A percentile compares a stretch with the other conserved stretches of the same genome.
phyloP scores from a whole-genome alignment of 2,329 filamentous ascomycete genomes.

The Spiromastix sp. region DNA sequence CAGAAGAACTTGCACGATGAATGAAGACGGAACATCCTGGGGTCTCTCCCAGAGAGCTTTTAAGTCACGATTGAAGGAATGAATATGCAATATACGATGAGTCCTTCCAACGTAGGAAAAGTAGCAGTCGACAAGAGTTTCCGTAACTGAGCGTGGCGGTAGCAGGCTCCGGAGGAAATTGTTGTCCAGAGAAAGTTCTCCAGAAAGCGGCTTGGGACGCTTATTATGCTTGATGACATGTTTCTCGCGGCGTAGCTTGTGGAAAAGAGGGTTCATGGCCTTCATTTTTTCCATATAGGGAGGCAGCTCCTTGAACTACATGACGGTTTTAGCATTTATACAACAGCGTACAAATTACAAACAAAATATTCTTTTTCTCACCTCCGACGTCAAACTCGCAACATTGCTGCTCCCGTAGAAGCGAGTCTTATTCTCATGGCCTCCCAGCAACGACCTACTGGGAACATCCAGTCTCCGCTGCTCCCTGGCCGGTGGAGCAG shows the following conservation, averaged over 20 bases:
- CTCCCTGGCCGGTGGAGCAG: background rate
- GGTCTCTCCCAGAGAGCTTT: slow-evolving; percentile 25
- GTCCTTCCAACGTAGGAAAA: slow-evolving; percentile 30
- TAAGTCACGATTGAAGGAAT: slow-evolving; percentile 29
- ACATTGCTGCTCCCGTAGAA: slow-evolving; percentile 31
- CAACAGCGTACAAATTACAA: background rate
- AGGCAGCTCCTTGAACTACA: slow-evolving; percentile 28
- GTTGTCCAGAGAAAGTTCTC: slow-evolving; percentile 20
- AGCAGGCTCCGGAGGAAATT: slow-evolving; percentile 22
- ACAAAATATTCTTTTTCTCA: slow-evolving; percentile 9
- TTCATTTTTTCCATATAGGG: slow-evolving; percentile 29
- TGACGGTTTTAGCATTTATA: background rate
- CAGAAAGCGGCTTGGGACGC: slow-evolving; percentile 19
- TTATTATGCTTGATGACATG: slow-evolving; percentile 18
- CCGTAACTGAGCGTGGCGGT: slow-evolving; percentile 24
- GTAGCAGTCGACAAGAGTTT: slow-evolving; percentile 29
- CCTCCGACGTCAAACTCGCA: slow-evolving; percentile 30
- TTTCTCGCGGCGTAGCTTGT: slow-evolving; percentile 24
- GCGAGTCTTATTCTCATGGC: slow-evolving; percentile 29
- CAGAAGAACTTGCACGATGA: slow-evolving; percentile 28
- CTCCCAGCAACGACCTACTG: slow-evolving; percentile 27
- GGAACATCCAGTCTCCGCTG: slow-evolving; percentile 11
- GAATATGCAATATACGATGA: slow-evolving; percentile 31
- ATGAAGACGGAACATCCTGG: slow-evolving; percentile 18
- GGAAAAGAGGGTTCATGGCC: slow-evolving; percentile 25